Evolutionary conservation across 2,329 filamentous ascomycete species (phyloP).

Genomic region (Chaetomium sp.): DNA sequence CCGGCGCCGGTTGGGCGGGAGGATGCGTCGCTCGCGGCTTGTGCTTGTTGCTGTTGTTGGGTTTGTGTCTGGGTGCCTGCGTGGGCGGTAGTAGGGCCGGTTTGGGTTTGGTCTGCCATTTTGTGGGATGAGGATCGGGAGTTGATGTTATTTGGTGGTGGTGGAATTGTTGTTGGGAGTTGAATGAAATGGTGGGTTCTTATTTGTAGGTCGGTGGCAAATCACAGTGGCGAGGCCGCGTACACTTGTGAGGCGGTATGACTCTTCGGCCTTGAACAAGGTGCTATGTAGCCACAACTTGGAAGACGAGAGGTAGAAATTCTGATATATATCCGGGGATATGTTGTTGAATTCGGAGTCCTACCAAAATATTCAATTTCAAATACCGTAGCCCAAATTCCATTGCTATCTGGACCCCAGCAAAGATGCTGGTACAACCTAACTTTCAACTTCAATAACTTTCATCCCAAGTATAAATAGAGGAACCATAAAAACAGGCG

Average conservation of each 20-base stretch:
- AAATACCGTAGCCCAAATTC: background rate
- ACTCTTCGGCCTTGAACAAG: background rate
- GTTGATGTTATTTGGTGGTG: background rate
- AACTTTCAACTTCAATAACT: background rate
- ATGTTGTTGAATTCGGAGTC: background rate
- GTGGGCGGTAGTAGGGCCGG: background rate
- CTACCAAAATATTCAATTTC: background rate
- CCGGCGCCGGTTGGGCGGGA: slow-evolving; percentile 45
- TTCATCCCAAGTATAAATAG: background rate
- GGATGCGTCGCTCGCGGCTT: background rate
- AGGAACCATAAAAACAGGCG: background rate
- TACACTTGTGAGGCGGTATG: background rate
- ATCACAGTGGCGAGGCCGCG: background rate
- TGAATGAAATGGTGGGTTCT: background rate
- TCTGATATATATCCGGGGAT: background rate
- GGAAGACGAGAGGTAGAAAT: background rate
- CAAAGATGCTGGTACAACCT: too few relatives aligned
- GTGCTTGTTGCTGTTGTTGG: background rate
- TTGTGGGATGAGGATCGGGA: background rate
- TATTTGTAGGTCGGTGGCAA: background rate
- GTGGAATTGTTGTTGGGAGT: background rate
- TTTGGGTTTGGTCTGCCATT: slow-evolving; percentile 17
- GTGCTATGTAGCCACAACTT: background rate
- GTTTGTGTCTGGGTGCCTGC: slow-evolving; percentile 2
- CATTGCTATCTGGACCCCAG: background rate